Conservation (phyloP, 2,329 filamentous ascomycete species). For the Gaeumannomyces sp. region DNA sequence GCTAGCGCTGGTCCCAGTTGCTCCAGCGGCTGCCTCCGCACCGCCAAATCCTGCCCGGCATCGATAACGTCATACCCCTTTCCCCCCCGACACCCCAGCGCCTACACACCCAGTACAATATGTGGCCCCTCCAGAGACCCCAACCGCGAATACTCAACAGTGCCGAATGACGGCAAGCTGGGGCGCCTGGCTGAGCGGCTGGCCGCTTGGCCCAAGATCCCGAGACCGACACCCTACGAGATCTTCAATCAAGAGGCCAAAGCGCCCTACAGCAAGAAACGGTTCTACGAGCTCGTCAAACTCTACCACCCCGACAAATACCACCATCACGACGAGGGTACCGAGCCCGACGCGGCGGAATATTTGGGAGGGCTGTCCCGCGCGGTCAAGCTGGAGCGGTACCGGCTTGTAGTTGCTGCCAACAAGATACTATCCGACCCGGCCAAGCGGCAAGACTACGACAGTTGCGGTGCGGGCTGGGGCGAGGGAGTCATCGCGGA, state of each 20-base stretch:
- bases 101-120: neutral
- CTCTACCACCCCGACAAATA: conserved; percentile 84
- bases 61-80: neutral
- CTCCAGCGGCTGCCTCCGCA: neutral
- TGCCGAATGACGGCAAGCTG: neutral
- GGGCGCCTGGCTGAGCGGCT: neutral
- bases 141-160: neutral
- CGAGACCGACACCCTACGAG: conserved; percentile 77
- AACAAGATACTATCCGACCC: conserved; percentile 84
- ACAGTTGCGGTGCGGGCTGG: conserved; percentile 79
- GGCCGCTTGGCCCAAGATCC: conserved; percentile 38
- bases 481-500: conserved; percentile 48
- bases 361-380: conserved; percentile 40
- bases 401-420: conserved; percentile 80
- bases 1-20: neutral
- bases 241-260: conserved; percentile 58
- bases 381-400: conserved; percentile 72
- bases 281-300: conserved; percentile 89
- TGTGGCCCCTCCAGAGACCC: neutral
- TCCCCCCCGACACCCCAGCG: neutral
- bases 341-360: conserved; percentile 26
- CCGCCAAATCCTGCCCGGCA: neutral
- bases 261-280: conserved; percentile 71
- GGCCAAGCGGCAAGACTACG: conserved; percentile 72
- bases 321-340: conserved; percentile 29